Base-by-base conservation (phyloP, 768 basidiomycete genomes). In the Nevesoporus exiguus region DNA sequence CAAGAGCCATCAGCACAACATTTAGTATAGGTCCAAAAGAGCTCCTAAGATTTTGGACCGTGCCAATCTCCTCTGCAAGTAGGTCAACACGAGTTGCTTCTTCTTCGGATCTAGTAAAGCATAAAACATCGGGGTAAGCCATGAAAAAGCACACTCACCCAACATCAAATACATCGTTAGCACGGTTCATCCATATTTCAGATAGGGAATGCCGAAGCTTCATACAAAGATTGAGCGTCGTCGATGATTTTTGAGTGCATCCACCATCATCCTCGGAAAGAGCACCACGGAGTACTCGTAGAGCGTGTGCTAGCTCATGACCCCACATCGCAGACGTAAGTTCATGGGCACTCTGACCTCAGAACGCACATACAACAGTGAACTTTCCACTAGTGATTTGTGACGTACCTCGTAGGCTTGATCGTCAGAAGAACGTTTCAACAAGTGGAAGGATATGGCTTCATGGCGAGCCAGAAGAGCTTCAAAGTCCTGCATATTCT, bases 1-100 rank as follows among this genome's bases (percentile, higher is more conserved):
- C 92, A 56, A 96, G 77, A 2, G 93, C 83, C 50, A 77, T 73
- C 19, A 98, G 68, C 29, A 97, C 84, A 33, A 88, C 84, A 19
- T 83, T 84, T 13, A 98, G 72, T 49, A 98, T 90, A 0, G 90
- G 85, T 41, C 89, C 83, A 68, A 96, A 95, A 3, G 90, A 90
- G 58, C 80, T 85, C 52, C 83, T 84, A 45, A 97, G 74, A 36
- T 77, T 81, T 55, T 93, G 91, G 14, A 86, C 78, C 0, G 82
- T 83, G 17, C 90, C 90, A 51, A 96, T 82, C 60, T 85, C 83
- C 58, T 92, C 87, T 1, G 88, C 76, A 21, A 90, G 73, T 1
- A 77, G 74, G 64, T 94, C 90, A 37, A 90, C 76, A 5, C 84
- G 81, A 25, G 74, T 63, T 5, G 76, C 79, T 61, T 93, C 90